Percentiles rank a stretch among this genome's conserved stretches.
phyloP scores from a whole-genome alignment of 441 rosid species.

The Metrosideros polymorpha region DNA sequence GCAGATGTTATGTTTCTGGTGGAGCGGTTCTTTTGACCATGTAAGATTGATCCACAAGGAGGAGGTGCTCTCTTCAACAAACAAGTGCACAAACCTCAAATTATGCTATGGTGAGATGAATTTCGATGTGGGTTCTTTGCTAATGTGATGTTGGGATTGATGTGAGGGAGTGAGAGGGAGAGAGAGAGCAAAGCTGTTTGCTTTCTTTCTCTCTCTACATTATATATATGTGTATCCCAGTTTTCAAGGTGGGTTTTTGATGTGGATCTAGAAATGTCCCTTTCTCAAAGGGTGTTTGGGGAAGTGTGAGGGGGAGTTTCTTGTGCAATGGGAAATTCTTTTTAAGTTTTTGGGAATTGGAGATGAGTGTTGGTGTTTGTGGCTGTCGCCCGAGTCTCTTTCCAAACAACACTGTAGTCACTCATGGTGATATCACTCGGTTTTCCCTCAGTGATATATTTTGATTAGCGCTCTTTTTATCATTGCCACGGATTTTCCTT shows the following conservation, averaged over 20 bases:
- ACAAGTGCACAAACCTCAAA: background rate
- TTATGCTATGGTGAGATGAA: background rate
- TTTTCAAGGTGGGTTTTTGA: constrained; percentile 39
- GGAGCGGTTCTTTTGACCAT: constrained; percentile 3
- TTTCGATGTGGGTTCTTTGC: background rate
- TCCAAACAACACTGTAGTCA: constrained; percentile 4
- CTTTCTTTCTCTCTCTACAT: background rate
- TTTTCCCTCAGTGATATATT: background rate
- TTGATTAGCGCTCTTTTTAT: background rate
- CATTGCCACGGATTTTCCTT: background rate
- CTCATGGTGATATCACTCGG: background rate
- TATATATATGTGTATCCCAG: constrained; percentile 1
- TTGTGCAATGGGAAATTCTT: constrained; percentile 24
- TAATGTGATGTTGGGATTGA: constrained; percentile 30
- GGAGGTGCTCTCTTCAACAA: background rate
- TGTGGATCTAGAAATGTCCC: constrained; percentile 33
- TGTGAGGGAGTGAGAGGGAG: constrained; percentile 2
- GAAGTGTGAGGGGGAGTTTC: constrained; percentile 10
- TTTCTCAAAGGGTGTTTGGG: constrained; percentile 33
- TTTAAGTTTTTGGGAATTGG: constrained; percentile 38
- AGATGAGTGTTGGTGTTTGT: constrained; percentile 2
- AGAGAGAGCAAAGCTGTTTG: background rate
- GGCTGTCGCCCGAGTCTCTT: background rate
- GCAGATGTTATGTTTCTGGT: background rate
- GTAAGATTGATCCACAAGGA: background rate